Conservation (phyloP, 2,329 filamentous ascomycete genomes). For the Xylariomycetidae sp. region DNA sequence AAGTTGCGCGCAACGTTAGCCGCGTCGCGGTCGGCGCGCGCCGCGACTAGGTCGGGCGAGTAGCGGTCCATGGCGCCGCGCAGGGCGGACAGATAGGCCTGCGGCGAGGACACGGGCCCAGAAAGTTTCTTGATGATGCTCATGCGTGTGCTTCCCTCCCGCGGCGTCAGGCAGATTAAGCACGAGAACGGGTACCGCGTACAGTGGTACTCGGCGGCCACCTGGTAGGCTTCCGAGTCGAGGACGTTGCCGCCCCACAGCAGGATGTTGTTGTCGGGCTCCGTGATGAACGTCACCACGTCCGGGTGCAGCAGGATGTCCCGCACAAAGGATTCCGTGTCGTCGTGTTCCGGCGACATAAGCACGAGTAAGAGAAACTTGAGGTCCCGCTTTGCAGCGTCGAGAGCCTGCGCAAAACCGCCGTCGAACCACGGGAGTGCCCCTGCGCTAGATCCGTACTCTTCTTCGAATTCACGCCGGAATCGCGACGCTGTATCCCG, state of each 20-base stretch:
- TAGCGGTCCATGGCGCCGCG: conserved; percentile 69
- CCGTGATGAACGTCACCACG: conserved; percentile 66
- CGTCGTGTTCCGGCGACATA: conserved; percentile 89
- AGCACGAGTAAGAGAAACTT: conserved; percentile 88
- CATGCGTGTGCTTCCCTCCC: conserved; percentile 81
- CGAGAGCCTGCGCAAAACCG: conserved; percentile 86
- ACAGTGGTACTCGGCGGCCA: conserved; percentile 77
- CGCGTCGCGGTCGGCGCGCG: conserved; percentile 69
- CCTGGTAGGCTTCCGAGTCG: conserved; percentile 91
- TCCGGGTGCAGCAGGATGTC: conserved; percentile 75
- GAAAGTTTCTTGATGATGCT: conserved; percentile 75
- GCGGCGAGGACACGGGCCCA: conserved; percentile 63
- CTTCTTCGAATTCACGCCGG: conserved; percentile 89
- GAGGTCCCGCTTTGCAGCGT: conserved; percentile 81
- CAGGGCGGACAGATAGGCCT: conserved; percentile 70
- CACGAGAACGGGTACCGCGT: conserved; percentile 91
- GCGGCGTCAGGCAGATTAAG: conserved; percentile 80
- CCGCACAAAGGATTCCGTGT: conserved; percentile 73
- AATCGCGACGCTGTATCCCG: conserved; percentile 85
- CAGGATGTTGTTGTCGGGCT: conserved; percentile 71
- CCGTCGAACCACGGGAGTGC: conserved; percentile 75
- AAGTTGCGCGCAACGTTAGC: conserved; percentile 77
- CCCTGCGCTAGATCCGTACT: conserved; percentile 72
- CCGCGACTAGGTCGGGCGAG: conserved; percentile 65
- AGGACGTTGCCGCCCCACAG: conserved; percentile 91